A percentile compares a stretch with the other conserved stretches of the same genome.
Conservation (phyloP, 768 basidiomycete species). For the Neoboletus magnificus region DNA sequence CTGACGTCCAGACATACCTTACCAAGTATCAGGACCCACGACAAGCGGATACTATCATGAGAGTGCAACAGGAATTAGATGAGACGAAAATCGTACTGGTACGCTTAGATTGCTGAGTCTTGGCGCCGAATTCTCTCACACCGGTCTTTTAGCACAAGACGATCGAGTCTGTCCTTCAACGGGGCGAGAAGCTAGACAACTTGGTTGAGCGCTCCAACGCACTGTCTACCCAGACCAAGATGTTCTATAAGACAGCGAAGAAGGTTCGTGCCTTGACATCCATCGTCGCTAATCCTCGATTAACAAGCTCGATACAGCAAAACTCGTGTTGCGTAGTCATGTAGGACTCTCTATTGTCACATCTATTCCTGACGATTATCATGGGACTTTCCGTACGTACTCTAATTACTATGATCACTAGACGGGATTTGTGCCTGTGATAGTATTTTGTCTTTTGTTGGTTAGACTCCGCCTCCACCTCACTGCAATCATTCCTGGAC, state of each 20-base stretch:
- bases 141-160: conserved; percentile 81
- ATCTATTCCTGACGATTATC: conserved; percentile 14
- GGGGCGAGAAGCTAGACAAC: conserved; percentile 95
- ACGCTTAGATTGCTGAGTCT: conserved; percentile 28
- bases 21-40: conserved; percentile 95
- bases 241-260: conserved; percentile 99
- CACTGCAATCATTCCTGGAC: not conserved
- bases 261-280: conserved; percentile 55
- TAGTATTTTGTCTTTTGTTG: conserved; percentile 5
- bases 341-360: conserved; percentile 37
- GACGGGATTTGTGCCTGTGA: conserved; percentile 4
- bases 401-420: conserved; percentile 9
- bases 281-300: not conserved
- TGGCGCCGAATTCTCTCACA: not conserved
- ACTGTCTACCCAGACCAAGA: conserved; percentile 87
- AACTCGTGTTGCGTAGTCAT: conserved; percentile 92
- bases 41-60: conserved; percentile 97
- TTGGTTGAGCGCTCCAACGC: conserved; percentile 91
- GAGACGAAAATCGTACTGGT: conserved; percentile 99
- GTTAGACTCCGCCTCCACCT: not conserved
- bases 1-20: conserved; percentile 71
- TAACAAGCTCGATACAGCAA: conserved; percentile 55
- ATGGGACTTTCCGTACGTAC: conserved; percentile 21
- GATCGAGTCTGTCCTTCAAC: conserved; percentile 93
- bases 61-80: conserved; percentile 95